Evolutionary conservation across 805 yeast genomes (phyloP).

Genomic region (Candida namnaoensis): DNA sequence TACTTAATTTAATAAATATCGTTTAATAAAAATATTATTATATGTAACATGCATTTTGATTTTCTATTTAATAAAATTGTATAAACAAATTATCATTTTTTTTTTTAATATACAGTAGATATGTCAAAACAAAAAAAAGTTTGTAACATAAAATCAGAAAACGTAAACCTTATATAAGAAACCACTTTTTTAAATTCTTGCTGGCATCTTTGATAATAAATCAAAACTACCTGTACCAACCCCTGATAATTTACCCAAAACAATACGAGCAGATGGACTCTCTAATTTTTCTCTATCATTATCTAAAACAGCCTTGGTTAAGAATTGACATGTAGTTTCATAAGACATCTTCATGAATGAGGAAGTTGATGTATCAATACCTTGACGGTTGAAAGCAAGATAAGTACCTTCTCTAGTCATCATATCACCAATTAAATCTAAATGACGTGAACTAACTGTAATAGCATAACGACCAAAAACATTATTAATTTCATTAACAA

Average conservation of each 20-base stretch:
- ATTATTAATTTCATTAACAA: constrained; percentile 90
- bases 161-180: neutral
- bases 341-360: constrained; percentile 98
- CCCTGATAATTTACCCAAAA: constrained; percentile 79
- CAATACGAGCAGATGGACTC: constrained; percentile 90
- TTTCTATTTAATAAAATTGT: too few species aligned
- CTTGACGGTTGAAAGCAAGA: constrained; percentile 95
- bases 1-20: too few species aligned
- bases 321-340: constrained; percentile 96
- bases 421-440: constrained; percentile 95
- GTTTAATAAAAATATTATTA: too few species aligned
- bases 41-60: too few species aligned
- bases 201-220: constrained; percentile 37
- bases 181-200: constrained; percentile 5
- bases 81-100: too few species aligned
- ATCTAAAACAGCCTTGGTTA: constrained; percentile 92
- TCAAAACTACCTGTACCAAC: constrained; percentile 98
- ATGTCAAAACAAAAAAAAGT: too few species aligned
- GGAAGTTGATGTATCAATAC: constrained; percentile 92
- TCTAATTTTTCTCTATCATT: constrained; percentile 83
- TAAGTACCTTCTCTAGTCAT: constrained; percentile 99
- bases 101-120: too few species aligned
- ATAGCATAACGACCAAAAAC: constrained; percentile 97
- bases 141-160: too few species aligned
- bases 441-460: constrained; percentile 84